Conservation (phyloP, 148 eudicot species). For the Polygonum aviculare region DNA sequence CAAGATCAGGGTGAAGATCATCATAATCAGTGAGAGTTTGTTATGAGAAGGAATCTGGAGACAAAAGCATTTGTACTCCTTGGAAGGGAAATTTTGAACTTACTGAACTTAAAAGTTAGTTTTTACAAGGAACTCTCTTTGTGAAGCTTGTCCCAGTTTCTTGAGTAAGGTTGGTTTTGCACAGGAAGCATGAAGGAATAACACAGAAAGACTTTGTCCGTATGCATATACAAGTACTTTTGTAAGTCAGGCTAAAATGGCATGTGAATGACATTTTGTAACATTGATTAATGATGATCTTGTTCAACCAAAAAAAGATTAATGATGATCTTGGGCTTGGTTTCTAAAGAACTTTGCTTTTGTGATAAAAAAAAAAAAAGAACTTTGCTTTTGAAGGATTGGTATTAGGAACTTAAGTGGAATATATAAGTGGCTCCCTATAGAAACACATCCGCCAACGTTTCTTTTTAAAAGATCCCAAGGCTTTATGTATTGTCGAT, state of each 20-base stretch:
- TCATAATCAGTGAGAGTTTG: neutral
- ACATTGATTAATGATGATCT: neutral
- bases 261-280: neutral
- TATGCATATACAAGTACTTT: neutral
- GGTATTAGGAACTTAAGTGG: neutral
- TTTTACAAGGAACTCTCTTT: neutral
- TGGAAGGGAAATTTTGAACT: neutral
- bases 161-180: neutral
- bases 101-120: neutral
- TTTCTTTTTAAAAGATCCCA: neutral
- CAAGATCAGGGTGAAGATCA: conserved; percentile 12
- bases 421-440: neutral
- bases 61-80: neutral
- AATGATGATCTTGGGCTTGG: neutral
- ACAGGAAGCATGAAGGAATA: neutral
- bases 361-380: no score
- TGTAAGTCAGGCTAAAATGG: neutral
- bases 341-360: neutral
- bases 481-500: no score
- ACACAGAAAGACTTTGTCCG: neutral
- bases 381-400: no score
- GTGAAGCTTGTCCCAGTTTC: neutral
- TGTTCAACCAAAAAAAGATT: no score
- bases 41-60: neutral
- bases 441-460: no score